These are phyloP conservation scores for Cinnamomum micranthum DNA, from an alignment of 164 flowering plant species.

Conservation along the genomic window DNA sequence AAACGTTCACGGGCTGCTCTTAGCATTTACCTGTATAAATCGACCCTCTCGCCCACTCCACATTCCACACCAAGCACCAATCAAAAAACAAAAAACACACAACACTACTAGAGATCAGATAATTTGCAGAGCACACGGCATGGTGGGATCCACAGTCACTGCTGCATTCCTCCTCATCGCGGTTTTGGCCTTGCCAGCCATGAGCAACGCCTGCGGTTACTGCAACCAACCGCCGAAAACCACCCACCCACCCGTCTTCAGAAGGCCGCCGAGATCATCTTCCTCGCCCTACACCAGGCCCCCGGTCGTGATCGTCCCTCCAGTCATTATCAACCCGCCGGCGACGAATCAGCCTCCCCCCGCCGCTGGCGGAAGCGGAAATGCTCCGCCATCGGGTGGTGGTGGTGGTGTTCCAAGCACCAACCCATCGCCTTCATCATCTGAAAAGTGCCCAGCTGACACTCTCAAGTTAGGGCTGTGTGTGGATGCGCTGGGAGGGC, in stretches of 20 bases:
- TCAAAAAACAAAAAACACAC: background rate
- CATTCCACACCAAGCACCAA: background rate
- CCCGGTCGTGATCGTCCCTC: constrained; percentile 1
- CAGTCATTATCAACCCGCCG: constrained; percentile 1
- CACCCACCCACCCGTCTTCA: constrained; percentile 11
- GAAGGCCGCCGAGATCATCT: constrained; percentile 1
- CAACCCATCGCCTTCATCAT: constrained; percentile 28
- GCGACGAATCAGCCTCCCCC: constrained; percentile 30
- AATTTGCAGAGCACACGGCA: background rate
- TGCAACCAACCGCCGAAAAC: constrained; percentile 25
- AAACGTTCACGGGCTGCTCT: constrained; percentile 1
- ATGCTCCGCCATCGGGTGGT: constrained; percentile 17
- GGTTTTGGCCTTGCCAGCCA: constrained; percentile 40
- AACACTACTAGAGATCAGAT: background rate
- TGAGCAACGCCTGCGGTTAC: constrained; percentile 34
- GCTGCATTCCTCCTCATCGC: constrained; percentile 50
- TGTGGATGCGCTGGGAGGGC: constrained; percentile 76
- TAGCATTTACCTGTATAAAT: background rate
- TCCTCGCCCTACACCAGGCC: background rate
- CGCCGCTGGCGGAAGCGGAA: constrained; percentile 17
- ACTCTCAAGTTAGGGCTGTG: constrained; percentile 80
- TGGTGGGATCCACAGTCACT: constrained; percentile 12
- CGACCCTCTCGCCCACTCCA: background rate
- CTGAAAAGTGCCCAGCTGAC: constrained; percentile 59
- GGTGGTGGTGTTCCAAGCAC: constrained; percentile 18